phyloP scores from a whole-genome alignment of 768 basidiomycete species.

The Hirschioporus abietinus region DNA sequence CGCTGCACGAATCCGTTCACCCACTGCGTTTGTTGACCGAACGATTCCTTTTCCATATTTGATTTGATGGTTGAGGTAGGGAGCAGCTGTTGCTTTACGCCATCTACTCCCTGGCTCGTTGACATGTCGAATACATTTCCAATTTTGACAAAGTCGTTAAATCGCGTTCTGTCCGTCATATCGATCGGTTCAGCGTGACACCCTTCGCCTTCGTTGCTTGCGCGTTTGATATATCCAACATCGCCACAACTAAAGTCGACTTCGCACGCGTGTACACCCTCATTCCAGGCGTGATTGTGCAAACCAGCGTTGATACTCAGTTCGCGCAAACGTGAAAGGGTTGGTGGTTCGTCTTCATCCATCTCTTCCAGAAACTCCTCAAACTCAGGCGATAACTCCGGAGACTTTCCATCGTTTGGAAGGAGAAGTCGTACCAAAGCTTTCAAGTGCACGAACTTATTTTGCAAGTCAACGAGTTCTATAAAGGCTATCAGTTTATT shows the following conservation, averaged over 20 bases:
- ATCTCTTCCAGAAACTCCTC: conserved; percentile 30
- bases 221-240: conserved; percentile 36
- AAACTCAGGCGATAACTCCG: conserved; percentile 26
- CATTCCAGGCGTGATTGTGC: conserved; percentile 37
- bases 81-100: background rate
- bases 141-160: conserved; percentile 33
- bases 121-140: conserved; percentile 27
- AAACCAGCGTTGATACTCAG: conserved; percentile 29
- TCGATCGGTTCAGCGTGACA: background rate
- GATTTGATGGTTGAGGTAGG: background rate
- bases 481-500: background rate
- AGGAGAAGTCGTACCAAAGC: conserved; percentile 35
- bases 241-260: conserved; percentile 34
- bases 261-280: conserved; percentile 34
- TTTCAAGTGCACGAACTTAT: conserved; percentile 36
- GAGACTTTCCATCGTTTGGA: conserved; percentile 28
- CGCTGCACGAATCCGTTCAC: conserved; percentile 24
- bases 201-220: conserved; percentile 2
- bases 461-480: conserved; percentile 26
- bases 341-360: conserved; percentile 25
- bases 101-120: background rate
- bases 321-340: conserved; percentile 33
- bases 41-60: conserved; percentile 13
- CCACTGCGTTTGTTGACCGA: conserved; percentile 35
- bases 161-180: conserved; percentile 18